Percentiles rank a stretch among this genome's conserved stretches.
These are phyloP conservation scores for Aspergillus sp. DNA, from an alignment of 2,329 filamentous ascomycete species.

Conservation along the genomic window DNA sequence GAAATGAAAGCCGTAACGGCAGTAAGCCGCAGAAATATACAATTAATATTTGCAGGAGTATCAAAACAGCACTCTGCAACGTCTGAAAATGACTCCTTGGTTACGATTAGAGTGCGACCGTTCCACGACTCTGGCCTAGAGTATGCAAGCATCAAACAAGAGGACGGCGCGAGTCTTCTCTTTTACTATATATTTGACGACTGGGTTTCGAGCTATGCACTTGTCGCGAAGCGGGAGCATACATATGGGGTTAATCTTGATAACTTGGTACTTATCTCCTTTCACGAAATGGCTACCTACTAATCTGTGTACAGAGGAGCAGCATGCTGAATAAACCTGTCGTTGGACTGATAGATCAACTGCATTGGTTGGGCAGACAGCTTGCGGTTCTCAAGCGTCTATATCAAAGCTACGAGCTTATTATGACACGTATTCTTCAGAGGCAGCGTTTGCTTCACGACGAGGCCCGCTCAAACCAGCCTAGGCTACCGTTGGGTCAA, in stretches of 20 bases:
- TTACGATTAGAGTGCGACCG: conserved; percentile 48
- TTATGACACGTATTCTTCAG: conserved; percentile 62
- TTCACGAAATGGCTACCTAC: neutral
- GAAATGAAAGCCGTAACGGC: conserved; percentile 31
- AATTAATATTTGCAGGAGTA: conserved; percentile 62
- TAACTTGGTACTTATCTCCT: conserved; percentile 42
- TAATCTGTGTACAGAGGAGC: conserved; percentile 38
- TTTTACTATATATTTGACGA: conserved; percentile 70
- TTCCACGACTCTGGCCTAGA: conserved; percentile 31
- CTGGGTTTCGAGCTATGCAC: conserved; percentile 62
- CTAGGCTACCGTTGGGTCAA: conserved; percentile 20
- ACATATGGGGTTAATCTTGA: conserved; percentile 52
- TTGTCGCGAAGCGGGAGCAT: conserved; percentile 59
- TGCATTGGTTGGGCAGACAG: conserved; percentile 62
- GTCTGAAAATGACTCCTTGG: conserved; percentile 51
- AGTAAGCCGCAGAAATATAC: conserved; percentile 55
- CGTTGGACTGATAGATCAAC: conserved; percentile 47
- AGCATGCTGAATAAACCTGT: conserved; percentile 56
- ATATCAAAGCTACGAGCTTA: conserved; percentile 61
- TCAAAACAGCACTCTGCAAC: conserved; percentile 52
- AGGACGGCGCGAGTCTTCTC: conserved; percentile 60
- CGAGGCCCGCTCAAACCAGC: conserved; percentile 28
- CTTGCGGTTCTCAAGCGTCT: conserved; percentile 62
- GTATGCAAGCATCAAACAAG: conserved; percentile 38
- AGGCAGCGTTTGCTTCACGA: conserved; percentile 43